Base-by-base conservation (phyloP, 2,329 filamentous ascomycete genomes). In the Colletotrichum trifolii region DNA sequence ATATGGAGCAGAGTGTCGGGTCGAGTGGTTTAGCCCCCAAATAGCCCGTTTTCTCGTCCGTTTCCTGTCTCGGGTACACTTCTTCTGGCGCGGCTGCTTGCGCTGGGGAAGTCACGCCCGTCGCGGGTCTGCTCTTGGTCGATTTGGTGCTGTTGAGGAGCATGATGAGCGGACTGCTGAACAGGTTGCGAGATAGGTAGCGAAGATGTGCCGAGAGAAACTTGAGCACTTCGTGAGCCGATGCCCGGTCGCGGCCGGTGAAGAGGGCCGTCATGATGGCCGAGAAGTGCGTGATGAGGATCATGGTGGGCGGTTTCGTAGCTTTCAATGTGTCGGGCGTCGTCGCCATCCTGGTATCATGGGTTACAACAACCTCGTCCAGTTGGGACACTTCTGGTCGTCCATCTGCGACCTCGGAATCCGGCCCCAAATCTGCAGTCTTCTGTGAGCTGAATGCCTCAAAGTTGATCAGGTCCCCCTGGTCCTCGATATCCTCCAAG, bases 231-330 rank as follows among this genome's bases (percentile, higher is more conserved):
- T 73, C 71, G 73, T 88, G 85, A 1, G 85, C 86, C 45, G 77
- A 71, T 4, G 76, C 71, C 64, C 76, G 82, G 69, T 81, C 78
- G 64, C 80, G 79, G 60, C 80, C 78, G 2, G 83, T 76, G 74
- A 88, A 88, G 53, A 88, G 78, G 5, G 80, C 73, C 34, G 79
- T 81, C 17, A 89, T 78, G 4, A 89, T 77, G 13, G 77, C 70
- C 2, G 83, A 83, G 71, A 86, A 81, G 73, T 87, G 83, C 8
- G 86, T 86, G 58, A 88, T 75, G 57, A 89, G 75, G 49, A 89
- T 79, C 43, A 88, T 74, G 59, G 82, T 80, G 8, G 81, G 81
- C 13, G 13, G 42, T 43, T 43, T 43, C 13, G 42, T 12, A 25
- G 25, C 25, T 25, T 25, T 25, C 25, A 25, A 25, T 5, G 25